A percentile compares a stretch with the other conserved stretches of the same genome.
phyloP scores from a whole-genome alignment of 768 basidiomycete species.

The Tephrocybe sp. region DNA sequence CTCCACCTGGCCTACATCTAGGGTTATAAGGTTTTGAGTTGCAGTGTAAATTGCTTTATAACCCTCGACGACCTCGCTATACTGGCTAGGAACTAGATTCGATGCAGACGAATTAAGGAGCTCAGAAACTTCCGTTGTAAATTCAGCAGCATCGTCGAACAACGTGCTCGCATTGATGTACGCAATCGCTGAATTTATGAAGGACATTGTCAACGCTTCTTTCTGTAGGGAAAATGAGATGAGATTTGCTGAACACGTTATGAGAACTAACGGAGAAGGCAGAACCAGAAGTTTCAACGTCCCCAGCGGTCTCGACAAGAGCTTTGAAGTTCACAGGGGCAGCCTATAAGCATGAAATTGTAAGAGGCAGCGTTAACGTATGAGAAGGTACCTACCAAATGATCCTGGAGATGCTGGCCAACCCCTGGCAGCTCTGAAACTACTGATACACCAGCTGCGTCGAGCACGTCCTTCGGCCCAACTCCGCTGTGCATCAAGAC shows the following conservation, averaged over 20 bases:
- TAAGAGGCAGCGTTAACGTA: background rate
- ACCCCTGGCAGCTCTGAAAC: slow-evolving; percentile 55
- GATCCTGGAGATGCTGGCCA: slow-evolving; percentile 59
- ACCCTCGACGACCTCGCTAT: no score
- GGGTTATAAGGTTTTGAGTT: no score
- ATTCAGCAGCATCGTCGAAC: slow-evolving; percentile 27
- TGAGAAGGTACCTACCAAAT: slow-evolving; percentile 26
- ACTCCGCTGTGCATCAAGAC: slow-evolving; percentile 59
- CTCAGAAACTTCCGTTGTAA: slow-evolving; percentile 1
- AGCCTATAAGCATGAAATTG: no score
- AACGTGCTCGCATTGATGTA: slow-evolving; percentile 55
- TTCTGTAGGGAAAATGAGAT: slow-evolving; percentile 23
- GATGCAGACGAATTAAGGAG: slow-evolving; percentile 3
- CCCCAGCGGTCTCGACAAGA: slow-evolving; percentile 31
- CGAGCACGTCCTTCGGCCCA: slow-evolving; percentile 53
- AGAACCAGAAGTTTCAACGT: slow-evolving; percentile 25
- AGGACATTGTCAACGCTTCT: slow-evolving; percentile 45
- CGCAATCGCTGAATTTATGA: slow-evolving; percentile 63
- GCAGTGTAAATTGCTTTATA: no score
- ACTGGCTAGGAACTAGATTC: slow-evolving; percentile 11
- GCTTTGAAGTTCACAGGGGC: no score
- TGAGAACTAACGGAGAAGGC: slow-evolving; percentile 28
- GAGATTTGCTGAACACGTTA: background rate
- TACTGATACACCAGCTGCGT: slow-evolving; percentile 43
- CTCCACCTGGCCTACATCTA: no score